phyloP scores from a whole-genome alignment of 2,329 filamentous ascomycete species.

The Colletotrichum costaricense region DNA sequence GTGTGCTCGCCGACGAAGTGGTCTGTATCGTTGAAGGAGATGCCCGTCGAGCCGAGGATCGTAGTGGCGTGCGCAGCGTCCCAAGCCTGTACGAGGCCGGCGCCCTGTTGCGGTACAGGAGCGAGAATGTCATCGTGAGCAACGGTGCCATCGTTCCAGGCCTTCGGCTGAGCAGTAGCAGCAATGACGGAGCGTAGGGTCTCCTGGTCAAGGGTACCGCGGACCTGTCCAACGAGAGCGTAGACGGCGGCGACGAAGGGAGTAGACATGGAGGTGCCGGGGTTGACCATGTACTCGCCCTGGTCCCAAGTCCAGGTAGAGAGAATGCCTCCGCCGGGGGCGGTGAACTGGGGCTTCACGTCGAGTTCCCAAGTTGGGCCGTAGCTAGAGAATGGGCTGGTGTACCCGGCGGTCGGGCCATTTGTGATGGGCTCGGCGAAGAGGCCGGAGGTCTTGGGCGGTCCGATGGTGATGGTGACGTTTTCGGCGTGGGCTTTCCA shows the following conservation, averaged over 20 bases:
- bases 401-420: constrained; percentile 46
- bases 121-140: constrained; percentile 34
- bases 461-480: constrained; percentile 38
- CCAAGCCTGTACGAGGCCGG: constrained; percentile 54
- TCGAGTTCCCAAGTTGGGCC: constrained; percentile 59
- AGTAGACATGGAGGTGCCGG: constrained; percentile 66
- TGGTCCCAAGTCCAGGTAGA: constrained; percentile 59
- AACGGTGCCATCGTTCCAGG: constrained; percentile 44
- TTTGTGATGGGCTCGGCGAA: constrained; percentile 36
- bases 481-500: constrained; percentile 40
- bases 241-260: constrained; percentile 57
- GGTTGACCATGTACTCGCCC: constrained; percentile 59
- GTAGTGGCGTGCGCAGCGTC: constrained; percentile 52
- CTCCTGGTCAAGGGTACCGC: constrained; percentile 41
- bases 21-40: constrained; percentile 58
- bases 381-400: constrained; percentile 54
- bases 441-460: constrained; percentile 25
- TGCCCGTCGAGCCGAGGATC: constrained; percentile 48
- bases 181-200: constrained; percentile 43
- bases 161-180: constrained; percentile 43
- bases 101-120: constrained; percentile 56
- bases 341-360: constrained; percentile 59
- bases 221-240: constrained; percentile 45
- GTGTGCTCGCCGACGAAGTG: constrained; percentile 47
- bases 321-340: constrained; percentile 62